Evolutionary conservation across 75 land plant species (phyloP), one percentile per base, ranked within the genome.

Genomic region (Larix kaempferi): DNA sequence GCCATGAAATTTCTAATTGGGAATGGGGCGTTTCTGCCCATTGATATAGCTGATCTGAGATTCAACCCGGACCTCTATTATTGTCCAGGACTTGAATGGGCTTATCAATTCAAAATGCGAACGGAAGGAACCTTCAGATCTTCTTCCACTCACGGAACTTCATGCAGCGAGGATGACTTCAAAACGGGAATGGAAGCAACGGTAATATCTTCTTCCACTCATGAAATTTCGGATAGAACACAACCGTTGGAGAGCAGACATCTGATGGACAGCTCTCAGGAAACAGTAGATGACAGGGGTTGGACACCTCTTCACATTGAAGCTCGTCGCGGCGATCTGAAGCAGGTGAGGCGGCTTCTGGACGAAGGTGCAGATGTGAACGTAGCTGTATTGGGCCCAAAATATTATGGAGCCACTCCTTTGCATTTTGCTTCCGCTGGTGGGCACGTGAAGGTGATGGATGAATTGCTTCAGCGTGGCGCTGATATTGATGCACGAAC

Each of bases 11-110:
- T 92, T 77, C 86, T 95, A 33, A 67, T 95, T n/a, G 91, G 89
- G 78, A 95, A 95, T 80, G 98, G 98, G 4, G 98, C 98, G 26
- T 95, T 95, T 80, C 71, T 95, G 71, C 91, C 98, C 0, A 84
- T 77, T 10, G 91, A 95, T 80, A 91, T 95, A 35, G 63, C 78
- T 33, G 98, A 95, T 74, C 80, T 65, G 37, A 90, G 98, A 41
- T 95, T 95, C 82, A 95, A 95, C 73, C 98, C 98, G 13, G 93
- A 93, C 6, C 90, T 95, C 17, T 95, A 95, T 74, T 95, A 95
- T 80, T 95, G 95, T 71, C 83, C 91, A 26, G 95, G 92, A 14
- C 88, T 95, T 59, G 95, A 95, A 25, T 92, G 93, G 93, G 98
- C 95, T 13, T 95, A 95, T 71, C 90, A 92, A 58, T 41, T 41